Evolutionary conservation across 805 yeast genomes (phyloP).

Genomic region (Metschnikowia peoriensis): DNA sequence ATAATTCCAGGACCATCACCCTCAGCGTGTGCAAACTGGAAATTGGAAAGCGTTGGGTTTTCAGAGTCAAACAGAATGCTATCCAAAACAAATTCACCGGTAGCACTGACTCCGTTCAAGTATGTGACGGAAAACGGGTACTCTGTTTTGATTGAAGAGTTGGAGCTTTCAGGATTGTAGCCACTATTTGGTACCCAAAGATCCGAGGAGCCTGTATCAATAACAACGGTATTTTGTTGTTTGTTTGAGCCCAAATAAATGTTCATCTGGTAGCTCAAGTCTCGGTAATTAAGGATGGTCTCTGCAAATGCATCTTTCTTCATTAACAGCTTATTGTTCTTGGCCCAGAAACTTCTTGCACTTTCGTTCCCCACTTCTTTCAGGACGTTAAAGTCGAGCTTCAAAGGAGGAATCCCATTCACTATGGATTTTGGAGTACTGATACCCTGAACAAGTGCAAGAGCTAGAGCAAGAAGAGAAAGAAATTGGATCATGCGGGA

Average conservation of each 20-base stretch:
- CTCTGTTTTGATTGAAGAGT: constrained; percentile 3
- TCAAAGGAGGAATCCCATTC: constrained; percentile 1
- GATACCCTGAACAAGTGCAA: background rate
- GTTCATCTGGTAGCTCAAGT: constrained; percentile 11
- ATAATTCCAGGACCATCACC: constrained; percentile 9
- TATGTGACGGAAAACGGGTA: constrained; percentile 8
- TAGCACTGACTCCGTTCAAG: constrained; percentile 3
- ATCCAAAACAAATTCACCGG: constrained; percentile 12
- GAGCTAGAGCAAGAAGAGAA: background rate
- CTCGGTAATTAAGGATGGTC: constrained; percentile 5
- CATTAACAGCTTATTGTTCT: background rate
- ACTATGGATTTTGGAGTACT: background rate
- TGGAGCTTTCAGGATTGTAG: constrained; percentile 5
- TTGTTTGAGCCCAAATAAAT: constrained; percentile 24
- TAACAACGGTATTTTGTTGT: constrained; percentile 29
- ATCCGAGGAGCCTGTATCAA: constrained; percentile 45
- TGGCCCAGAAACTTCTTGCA: constrained; percentile 4
- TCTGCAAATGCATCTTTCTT: constrained; percentile 9
- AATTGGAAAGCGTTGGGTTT: constrained; percentile 3
- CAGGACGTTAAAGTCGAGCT: constrained; percentile 11
- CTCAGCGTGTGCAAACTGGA: constrained; percentile 13
- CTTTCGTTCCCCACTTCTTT: background rate
- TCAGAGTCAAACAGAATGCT: constrained; percentile 2
- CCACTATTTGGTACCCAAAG: constrained; percentile 30
- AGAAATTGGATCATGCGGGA: background rate